These are phyloP conservation scores for Pholiota microspora DNA, from an alignment of 768 basidiomycete genomes.

Conservation along the genomic window DNA sequence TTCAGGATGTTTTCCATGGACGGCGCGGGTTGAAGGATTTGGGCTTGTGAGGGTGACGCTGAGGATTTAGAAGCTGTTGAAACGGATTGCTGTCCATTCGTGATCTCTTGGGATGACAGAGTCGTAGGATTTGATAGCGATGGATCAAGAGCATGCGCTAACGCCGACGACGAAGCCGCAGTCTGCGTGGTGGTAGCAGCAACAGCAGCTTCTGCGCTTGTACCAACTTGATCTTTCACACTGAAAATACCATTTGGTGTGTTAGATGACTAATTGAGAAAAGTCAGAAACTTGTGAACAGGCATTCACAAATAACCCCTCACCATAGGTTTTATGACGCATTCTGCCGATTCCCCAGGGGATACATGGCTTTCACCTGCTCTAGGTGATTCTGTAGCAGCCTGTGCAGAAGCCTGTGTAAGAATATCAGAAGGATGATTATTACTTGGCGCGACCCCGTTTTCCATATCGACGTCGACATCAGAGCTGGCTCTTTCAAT, in stretches of 20 bases:
- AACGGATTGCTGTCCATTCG: not conserved
- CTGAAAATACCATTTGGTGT: not conserved
- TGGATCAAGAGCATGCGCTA: slow-evolving; percentile 25
- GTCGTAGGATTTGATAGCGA: not conserved
- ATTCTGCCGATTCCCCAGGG: too few relatives aligned
- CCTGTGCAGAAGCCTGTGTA: not conserved
- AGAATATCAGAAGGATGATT: not conserved
- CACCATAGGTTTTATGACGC: too few relatives aligned
- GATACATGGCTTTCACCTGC: too few relatives aligned
- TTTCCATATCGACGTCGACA: slow-evolving; percentile 4
- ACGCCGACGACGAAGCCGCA: slow-evolving; percentile 10
- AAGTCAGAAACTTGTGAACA: too few relatives aligned
- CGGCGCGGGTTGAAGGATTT: slow-evolving; percentile 17
- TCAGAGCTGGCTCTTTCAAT: not conserved
- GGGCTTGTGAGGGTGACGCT: slow-evolving; percentile 1
- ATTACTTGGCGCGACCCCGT: not conserved
- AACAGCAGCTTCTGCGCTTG: too few relatives aligned
- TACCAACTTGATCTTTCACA: not conserved
- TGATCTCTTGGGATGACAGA: not conserved
- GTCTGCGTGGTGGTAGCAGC: not conserved
- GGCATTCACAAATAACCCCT: too few relatives aligned
- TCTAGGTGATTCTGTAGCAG: not conserved
- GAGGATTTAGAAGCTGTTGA: not conserved
- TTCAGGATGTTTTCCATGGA: slow-evolving; percentile 34
- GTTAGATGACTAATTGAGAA: too few relatives aligned